phyloP scores from a whole-genome alignment of 2,329 filamentous ascomycete species.

The Diaporthe sp. region DNA sequence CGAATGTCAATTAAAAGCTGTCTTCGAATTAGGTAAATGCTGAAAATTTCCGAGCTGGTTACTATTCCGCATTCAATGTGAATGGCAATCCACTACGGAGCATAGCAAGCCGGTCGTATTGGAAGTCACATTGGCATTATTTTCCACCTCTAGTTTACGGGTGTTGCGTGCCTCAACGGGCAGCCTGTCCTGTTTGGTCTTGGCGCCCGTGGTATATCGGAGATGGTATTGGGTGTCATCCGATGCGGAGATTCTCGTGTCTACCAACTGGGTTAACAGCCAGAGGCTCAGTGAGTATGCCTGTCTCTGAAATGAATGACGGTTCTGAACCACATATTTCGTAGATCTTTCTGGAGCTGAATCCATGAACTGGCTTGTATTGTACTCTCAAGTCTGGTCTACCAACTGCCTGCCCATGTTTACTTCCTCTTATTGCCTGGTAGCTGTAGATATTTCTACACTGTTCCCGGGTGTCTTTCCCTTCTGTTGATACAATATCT shows the following conservation, averaged over 20 bases:
- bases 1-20: background rate
- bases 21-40: background rate
- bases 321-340: background rate
- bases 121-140: background rate
- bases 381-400: background rate
- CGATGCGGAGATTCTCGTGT: constrained; percentile 12
- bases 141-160: constrained; percentile 22
- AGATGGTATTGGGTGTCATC: constrained; percentile 1
- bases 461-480: fast-evolving
- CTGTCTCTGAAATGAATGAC: too few species aligned
- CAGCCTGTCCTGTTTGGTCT: background rate
- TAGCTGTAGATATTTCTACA: background rate
- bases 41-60: background rate
- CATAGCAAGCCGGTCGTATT: constrained; percentile 1
- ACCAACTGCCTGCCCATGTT: background rate
- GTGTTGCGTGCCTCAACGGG: background rate
- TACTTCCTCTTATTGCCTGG: too few species aligned
- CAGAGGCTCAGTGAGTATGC: background rate
- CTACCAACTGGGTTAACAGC: background rate
- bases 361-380: background rate
- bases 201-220: background rate
- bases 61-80: background rate
- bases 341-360: background rate
- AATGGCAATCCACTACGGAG: constrained; percentile 21
- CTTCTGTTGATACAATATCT: background rate